Conservation (phyloP, 2,329 filamentous ascomycete genomes). For the Ophiocordyceps sinensis region DNA sequence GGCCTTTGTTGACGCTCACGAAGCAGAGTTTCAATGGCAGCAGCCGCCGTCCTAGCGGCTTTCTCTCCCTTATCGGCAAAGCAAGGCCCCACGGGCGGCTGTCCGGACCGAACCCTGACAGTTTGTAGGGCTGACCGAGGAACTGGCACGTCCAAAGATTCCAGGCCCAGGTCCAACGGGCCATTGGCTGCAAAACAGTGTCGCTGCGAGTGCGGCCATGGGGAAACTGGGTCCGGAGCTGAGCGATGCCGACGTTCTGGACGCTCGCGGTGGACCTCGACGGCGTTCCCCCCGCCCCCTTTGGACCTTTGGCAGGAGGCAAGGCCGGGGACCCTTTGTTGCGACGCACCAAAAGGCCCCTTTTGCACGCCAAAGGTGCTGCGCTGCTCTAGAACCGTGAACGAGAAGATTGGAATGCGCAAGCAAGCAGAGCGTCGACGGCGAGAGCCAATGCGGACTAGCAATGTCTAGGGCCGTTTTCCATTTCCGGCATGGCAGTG, state of each 20-base stretch:
- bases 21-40: neutral
- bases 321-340: too few relatives aligned
- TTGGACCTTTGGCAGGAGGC: too few relatives aligned
- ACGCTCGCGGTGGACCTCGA: neutral
- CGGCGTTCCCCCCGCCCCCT: too few relatives aligned
- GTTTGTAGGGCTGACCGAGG: conserved; percentile 1
- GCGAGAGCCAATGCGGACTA: too few relatives aligned
- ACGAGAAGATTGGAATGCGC: too few relatives aligned
- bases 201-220: neutral
- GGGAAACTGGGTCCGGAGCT: neutral
- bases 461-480: neutral
- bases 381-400: too few relatives aligned
- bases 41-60: neutral
- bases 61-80: neutral
- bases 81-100: neutral
- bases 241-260: neutral
- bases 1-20: neutral
- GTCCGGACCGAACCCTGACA: neutral
- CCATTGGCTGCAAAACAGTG: neutral
- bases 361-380: too few relatives aligned
- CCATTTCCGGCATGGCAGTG: neutral
- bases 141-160: neutral
- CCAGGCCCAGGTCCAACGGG: neutral
- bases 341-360: too few relatives aligned
- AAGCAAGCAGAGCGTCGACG: too few relatives aligned